Conservation (phyloP, 225 moss, liverwort and hornwort genomes). For the Thuidium tamariscinum region DNA sequence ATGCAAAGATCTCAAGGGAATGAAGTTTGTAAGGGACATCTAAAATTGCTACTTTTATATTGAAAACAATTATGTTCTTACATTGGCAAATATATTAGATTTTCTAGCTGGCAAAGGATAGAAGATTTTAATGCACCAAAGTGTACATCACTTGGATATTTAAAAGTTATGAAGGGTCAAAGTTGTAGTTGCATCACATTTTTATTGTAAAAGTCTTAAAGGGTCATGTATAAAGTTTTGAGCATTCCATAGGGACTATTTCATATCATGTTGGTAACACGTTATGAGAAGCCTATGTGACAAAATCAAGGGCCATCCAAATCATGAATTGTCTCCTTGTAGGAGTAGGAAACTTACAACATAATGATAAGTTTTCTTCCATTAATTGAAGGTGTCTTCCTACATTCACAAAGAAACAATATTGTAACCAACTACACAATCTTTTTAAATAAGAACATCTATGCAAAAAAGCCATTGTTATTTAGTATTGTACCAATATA, state of each 20-base stretch:
- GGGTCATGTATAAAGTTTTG: background rate
- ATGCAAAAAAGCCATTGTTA: accelerated
- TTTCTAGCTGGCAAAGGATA: too few species aligned
- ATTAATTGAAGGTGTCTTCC: accelerated
- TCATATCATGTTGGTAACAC: background rate
- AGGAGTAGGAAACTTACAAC: too few species aligned
- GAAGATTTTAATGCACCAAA: background rate
- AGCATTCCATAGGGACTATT: accelerated
- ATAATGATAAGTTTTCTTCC: background rate
- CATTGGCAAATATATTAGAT: background rate
- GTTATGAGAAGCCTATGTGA: accelerated
- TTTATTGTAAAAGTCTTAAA: too few species aligned
- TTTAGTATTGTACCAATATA: accelerated
- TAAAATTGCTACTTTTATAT: background rate
- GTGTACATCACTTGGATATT: accelerated
- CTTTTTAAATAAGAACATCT: background rate
- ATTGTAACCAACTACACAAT: background rate
- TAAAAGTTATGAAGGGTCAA: background rate
- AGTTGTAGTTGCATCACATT: background rate
- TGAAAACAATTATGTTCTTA: too few species aligned
- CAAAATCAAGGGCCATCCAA: accelerated
- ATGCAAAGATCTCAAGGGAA: too few species aligned
- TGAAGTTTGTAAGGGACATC: background rate
- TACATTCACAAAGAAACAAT: background rate
- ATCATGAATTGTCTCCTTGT: background rate